Percentiles rank a stretch among this genome's conserved stretches.
These are phyloP conservation scores for Laburnicola sp. DNA, from an alignment of 2,329 filamentous ascomycete species.

Conservation along the genomic window DNA sequence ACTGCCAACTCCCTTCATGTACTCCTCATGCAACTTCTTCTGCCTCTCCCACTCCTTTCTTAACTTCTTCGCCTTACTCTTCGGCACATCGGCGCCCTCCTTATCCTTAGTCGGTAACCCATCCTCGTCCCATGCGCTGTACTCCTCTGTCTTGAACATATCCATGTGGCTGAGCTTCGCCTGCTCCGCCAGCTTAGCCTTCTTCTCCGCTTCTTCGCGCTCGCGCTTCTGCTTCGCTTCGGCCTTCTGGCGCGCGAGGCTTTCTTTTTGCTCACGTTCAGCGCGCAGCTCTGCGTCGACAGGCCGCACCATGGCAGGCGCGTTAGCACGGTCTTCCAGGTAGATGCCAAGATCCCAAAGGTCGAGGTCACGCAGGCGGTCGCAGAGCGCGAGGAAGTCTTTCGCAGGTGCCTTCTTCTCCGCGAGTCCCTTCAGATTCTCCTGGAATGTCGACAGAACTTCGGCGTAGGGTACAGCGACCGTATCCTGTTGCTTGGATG, in stretches of 20 bases:
- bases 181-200: constrained; percentile 58
- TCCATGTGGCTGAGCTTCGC: constrained; percentile 61
- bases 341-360: constrained; percentile 84
- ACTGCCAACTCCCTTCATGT: constrained; percentile 22
- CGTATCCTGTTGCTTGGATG: constrained; percentile 32
- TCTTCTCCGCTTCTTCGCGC: constrained; percentile 61
- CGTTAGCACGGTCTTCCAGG: constrained; percentile 76
- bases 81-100: constrained; percentile 77
- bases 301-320: constrained; percentile 74
- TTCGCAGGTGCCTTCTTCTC: constrained; percentile 61
- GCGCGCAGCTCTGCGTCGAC: constrained; percentile 61
- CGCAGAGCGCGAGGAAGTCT: constrained; percentile 74
- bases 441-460: constrained; percentile 58
- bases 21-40: constrained; percentile 74
- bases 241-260: constrained; percentile 48
- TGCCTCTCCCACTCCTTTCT: constrained; percentile 89
- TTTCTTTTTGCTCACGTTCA: constrained; percentile 58
- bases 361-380: constrained; percentile 71
- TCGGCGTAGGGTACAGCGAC: constrained; percentile 51
- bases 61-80: constrained; percentile 78
- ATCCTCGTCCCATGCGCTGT: constrained; percentile 78
- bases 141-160: constrained; percentile 65
- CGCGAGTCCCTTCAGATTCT: constrained; percentile 62
- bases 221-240: constrained; percentile 57
- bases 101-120: constrained; percentile 78